Percentiles rank a stretch among this genome's conserved stretches.
Conservation (phyloP, 75 land plant species). For the Selaginella tamariscina region DNA sequence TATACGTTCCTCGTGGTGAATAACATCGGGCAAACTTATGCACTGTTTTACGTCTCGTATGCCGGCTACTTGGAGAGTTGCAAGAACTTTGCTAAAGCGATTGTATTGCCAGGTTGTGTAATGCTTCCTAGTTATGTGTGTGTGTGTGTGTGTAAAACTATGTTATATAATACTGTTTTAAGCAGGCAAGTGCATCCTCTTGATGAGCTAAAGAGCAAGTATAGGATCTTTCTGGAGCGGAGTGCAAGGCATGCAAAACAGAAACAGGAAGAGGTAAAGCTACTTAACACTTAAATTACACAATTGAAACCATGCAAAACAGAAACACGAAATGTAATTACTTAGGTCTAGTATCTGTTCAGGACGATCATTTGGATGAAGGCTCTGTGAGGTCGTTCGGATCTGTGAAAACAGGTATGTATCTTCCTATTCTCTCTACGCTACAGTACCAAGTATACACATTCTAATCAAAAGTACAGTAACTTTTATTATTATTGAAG, state of each 20-base stretch:
- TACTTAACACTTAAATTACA: neutral
- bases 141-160: neutral
- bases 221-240: constrained; percentile 22
- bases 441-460: too few relatives aligned
- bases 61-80: constrained; percentile 61
- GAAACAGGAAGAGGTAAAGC: neutral
- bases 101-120: constrained; percentile 65
- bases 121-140: neutral
- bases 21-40: constrained; percentile 66
- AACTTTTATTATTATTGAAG: neutral
- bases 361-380: neutral
- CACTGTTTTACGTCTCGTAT: constrained; percentile 58
- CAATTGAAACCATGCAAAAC: neutral
- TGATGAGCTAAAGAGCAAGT: constrained; percentile 16
- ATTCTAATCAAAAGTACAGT: too few relatives aligned
- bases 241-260: neutral
- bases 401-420: neutral
- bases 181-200: constrained; percentile 27
- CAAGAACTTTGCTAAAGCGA: constrained; percentile 46
- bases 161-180: neutral
- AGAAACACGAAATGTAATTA: too few relatives aligned
- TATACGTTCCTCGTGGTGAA: constrained; percentile 67
- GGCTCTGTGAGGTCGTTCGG: neutral
- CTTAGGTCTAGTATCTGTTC: too few relatives aligned
- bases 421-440: neutral